Evolutionary conservation across 331 rosid species (phyloP), one percentile per base, ranked within the genome.

Genomic region (Cucumis variabilis): DNA sequence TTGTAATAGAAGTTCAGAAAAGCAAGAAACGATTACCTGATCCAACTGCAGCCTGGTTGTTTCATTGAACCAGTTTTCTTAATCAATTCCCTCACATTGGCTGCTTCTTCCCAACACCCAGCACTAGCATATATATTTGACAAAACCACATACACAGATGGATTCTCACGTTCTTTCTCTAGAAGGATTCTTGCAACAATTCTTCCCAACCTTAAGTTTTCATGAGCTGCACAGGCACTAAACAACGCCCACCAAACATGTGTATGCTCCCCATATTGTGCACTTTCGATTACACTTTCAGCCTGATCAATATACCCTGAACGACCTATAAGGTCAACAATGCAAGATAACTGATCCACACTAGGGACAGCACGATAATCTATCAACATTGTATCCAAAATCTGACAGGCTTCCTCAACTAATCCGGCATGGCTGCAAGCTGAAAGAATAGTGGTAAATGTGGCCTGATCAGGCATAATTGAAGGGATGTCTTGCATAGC

Each of bases 21-120:
- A 4, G 41, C 37, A 25, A 2, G 33, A 21, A 23, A 23, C 62
- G 15, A 9, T 85, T 85, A 85, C 28, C 83, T 46, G 83, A 94
- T 94, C 98, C 97, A 94, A 89, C 98, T 96, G 82, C 88, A 92
- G 87, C 98, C 98, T 28, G 92, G 94, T 55, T 86, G 92, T 90
- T 96, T 96, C 50, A 77, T 68, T 2, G 90, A 88, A 66, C 95
- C 89, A 67, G 82, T 90, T 70, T 73, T 90, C 72, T 90, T 89
- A 88, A 93, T 91, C 85, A 90, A 63, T 55, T 89, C 94, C 90
- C 99, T 94, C 75, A 94, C 87, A 80, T 82, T 85, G 58, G 97
- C 95, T 81, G 96, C 94, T 91, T 94, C 98, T 90, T 96, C 93
- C 98, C 97, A 96, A 53, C 94, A 96, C 84, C 93, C 97, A 6